Base-by-base conservation (phyloP, 768 basidiomycete genomes). In the Exidia glandulosa region DNA sequence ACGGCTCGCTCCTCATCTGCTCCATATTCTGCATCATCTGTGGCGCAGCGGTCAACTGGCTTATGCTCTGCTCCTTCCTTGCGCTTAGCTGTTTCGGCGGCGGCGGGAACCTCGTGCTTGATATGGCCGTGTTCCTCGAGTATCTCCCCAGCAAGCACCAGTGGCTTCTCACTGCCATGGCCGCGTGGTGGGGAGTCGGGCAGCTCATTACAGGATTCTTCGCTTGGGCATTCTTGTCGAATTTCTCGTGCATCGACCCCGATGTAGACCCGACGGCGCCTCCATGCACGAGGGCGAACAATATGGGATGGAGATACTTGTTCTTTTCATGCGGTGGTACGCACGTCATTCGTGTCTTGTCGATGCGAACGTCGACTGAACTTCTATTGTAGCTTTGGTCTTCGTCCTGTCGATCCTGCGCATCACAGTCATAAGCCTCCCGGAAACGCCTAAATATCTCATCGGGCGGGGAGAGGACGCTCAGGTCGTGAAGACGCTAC, bases 231-330 rank as follows among this genome's bases (percentile, higher is more conserved):
- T 79, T 83, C 64, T 80, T 84, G 32, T 75, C 75, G 29, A 79
- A 78, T 61, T 83, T 77, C 64, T 81, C 82, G 3, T 84, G 83
- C 65, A 64, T 69, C 32, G 61, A 68, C 3, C 62, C 66, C 1
- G 58, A 63, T 1, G 66, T 72, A 19, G 5, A 45, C 19, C 41
- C 41, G 6, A 23, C 16, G 19, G 66, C 64, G 32, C 71, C 76
- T 41, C 69, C 79, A 63, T 85, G 83, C 63, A 65, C 72, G 2
- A 76, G 75, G 61, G 71, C 69, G 0, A 69, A 75, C 62, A 85
- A 84, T 63, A 81, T 79, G 76, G 83, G 83, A 10, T 85, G 83
- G 83, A 72, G 83, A 68, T 83, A 82, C 66, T 75, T 76, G 25
- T 69, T 79, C 74, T 81, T 50, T 31, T n/a, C 52, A 62, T 79